Evolutionary conservation across 23 red algal genomes (phyloP), one percentile per base, ranked within the genome.

Genomic region (Gracilaria domingensis): DNA sequence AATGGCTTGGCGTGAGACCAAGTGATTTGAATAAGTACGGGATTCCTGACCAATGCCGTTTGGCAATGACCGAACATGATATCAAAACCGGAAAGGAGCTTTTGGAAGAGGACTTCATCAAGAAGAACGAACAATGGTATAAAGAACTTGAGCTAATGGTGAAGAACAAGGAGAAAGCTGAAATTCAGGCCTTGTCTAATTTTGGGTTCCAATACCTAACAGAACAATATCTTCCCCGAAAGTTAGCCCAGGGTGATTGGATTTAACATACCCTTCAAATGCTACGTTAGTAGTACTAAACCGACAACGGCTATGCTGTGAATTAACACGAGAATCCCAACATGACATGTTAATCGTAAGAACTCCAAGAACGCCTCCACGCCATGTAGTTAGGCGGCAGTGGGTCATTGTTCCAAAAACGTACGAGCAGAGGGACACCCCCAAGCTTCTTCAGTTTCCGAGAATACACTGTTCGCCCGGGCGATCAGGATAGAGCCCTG

Each of bases 141-240:
- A 79, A 81, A 18, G 96, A 98, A 71, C 88, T 98, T 1, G 92
- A 94, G 77, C 29, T 95, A 66, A 98, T 98, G 96, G 96, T 98
- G 73, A 98, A 98, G 29, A 90, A 89, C 0, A 98, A 93, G 45
- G 96, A 98, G 74, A 98, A 98, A 70, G 91, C 96, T 24, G 96
- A 98, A 75, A 98, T 98, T 66, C 96, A 98, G 84, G 96, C 92
- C 42, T 69, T 98, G 35, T 92, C 87, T 18, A 90, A 71, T 81
- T 98, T 98, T 91, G 96, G 96, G 28, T 98, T 98, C 71, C 96
- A 98, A 51, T 98, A 91, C 58, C 62, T 98, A 44, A 98, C 96
- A 44, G 88, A 95, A 47, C 91, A 90, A 42, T 98, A 95, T 62
- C 83, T 98, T 37, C 96, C 96, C 0, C 73, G 82, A 42, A 98